These are phyloP conservation scores for Hymenoscyphus salicellus DNA, from an alignment of 2,329 filamentous ascomycete species.

Conservation along the genomic window DNA sequence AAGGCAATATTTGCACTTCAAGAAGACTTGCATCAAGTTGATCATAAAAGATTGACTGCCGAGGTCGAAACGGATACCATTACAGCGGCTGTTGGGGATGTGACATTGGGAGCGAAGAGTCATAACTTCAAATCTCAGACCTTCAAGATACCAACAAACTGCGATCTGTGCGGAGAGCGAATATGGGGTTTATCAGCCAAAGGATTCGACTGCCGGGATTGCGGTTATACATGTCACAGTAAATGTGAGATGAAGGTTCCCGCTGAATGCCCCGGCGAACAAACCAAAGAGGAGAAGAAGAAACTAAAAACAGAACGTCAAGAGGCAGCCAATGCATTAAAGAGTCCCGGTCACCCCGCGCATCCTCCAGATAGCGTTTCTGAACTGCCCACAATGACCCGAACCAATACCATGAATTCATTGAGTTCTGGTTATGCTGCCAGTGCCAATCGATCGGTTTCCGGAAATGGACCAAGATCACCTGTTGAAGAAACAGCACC, in stretches of 20 bases:
- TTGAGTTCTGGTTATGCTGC: slow-evolving; percentile 84
- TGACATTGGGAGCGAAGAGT: slow-evolving; percentile 87
- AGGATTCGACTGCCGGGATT: slow-evolving; percentile 92
- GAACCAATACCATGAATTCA: slow-evolving; percentile 84
- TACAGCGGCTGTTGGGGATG: slow-evolving; percentile 83
- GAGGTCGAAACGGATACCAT: slow-evolving; percentile 94
- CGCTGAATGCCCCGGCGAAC: slow-evolving; percentile 89
- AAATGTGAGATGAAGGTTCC: slow-evolving; percentile 99
- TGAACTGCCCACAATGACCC: slow-evolving; percentile 66
- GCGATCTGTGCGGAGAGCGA: slow-evolving; percentile 90
- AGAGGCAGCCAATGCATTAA: slow-evolving; percentile 60
- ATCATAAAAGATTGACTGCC: slow-evolving; percentile 78
- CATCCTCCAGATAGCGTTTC: slow-evolving; percentile 48
- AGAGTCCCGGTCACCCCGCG: slow-evolving; percentile 33
- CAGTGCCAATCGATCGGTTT: slow-evolving; percentile 72
- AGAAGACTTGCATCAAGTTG: slow-evolving; percentile 79
- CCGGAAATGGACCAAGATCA: slow-evolving; percentile 52
- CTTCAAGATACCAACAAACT: slow-evolving; percentile 98
- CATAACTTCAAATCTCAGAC: slow-evolving; percentile 99
- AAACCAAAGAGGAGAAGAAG: slow-evolving; percentile 92
- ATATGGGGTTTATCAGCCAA: slow-evolving; percentile 98
- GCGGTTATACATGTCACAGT: slow-evolving; percentile 95
- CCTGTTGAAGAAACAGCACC: slow-evolving; percentile 51
- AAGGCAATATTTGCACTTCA: slow-evolving; percentile 79
- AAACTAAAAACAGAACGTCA: slow-evolving; percentile 86